Percentiles rank a stretch among this genome's conserved stretches.
Evolutionary conservation across 305 asterid genomes (phyloP).

Genomic region (Fraxinus dipetala): DNA sequence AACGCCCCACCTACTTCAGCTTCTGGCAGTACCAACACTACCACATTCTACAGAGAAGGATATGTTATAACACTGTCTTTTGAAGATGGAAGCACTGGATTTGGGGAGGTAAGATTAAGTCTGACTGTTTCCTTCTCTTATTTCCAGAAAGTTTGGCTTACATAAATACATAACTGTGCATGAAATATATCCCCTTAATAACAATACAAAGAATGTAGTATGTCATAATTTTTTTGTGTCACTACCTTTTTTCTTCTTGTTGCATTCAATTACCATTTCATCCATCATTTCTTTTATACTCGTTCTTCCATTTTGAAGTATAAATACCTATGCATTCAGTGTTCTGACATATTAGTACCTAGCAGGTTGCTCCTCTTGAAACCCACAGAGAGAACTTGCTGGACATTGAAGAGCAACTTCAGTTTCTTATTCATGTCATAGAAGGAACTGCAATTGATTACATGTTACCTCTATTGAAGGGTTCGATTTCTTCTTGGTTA

Average conservation of each 20-base stretch:
- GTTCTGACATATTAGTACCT: slow-evolving; percentile 19
- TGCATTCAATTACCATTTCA: background rate
- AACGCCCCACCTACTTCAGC: slow-evolving; percentile 89
- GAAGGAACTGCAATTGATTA: slow-evolving; percentile 60
- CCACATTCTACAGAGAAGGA: slow-evolving; percentile 75
- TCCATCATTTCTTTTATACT: background rate
- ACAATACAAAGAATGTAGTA: background rate
- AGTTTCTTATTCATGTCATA: slow-evolving; percentile 60
- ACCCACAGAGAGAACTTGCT: slow-evolving; percentile 69
- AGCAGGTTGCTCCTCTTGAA: slow-evolving; percentile 94
- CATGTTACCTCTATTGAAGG: slow-evolving; percentile 61
- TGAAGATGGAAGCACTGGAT: slow-evolving; percentile 82
- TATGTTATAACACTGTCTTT: slow-evolving; percentile 62
- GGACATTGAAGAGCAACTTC: slow-evolving; percentile 90
- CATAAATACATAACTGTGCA: background rate
- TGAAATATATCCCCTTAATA: background rate
- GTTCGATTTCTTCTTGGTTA: slow-evolving; percentile 82
- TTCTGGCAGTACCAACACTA: slow-evolving; percentile 34
- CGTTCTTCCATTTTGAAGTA: background rate
- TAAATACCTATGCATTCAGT: background rate
- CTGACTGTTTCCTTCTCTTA: slow-evolving; percentile 4
- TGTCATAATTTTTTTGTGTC: background rate
- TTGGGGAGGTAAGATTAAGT: slow-evolving; percentile 70
- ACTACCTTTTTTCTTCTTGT: background rate
- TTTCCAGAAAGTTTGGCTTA: slow-evolving; percentile 7